phyloP scores from a whole-genome alignment of 2,329 filamentous ascomycete species.

The Botrytis paeoniae region DNA sequence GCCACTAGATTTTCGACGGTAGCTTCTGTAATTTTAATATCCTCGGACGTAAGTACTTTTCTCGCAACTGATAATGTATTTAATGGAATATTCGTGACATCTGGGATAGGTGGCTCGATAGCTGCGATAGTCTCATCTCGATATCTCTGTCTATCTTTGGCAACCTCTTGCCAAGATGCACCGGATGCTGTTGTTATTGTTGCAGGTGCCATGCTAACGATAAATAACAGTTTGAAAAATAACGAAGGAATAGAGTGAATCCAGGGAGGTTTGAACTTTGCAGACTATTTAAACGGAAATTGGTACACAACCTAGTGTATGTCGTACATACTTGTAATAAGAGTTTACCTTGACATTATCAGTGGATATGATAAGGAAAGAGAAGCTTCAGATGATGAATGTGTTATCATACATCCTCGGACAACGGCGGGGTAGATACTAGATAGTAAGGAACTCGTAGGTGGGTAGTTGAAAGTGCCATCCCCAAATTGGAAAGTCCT shows the following conservation, averaged over 20 bases:
- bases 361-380: slow-evolving; percentile 4
- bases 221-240: neutral
- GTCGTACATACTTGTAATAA: neutral
- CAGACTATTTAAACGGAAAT: slow-evolving; percentile 1
- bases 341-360: neutral
- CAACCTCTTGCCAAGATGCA: slow-evolving; percentile 48
- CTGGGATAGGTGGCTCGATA: slow-evolving; percentile 42
- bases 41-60: slow-evolving; percentile 45
- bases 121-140: slow-evolving; percentile 45
- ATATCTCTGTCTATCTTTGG: slow-evolving; percentile 45
- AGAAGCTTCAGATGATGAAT: neutral
- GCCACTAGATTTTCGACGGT: slow-evolving; percentile 47
- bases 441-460: neutral
- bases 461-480: neutral
- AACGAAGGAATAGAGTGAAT: neutral
- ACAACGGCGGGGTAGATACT: neutral
- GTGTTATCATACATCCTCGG: neutral
- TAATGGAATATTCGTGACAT: slow-evolving; percentile 40
- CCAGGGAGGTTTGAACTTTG: neutral
- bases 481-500: slow-evolving; percentile 14
- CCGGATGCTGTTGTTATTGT: slow-evolving; percentile 34
- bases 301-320: neutral
- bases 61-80: slow-evolving; percentile 48
- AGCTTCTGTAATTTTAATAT: slow-evolving; percentile 50
- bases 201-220: slow-evolving; percentile 30